Evolutionary conservation across 2,329 filamentous ascomycete genomes (phyloP).

Genomic region (Fusarium piperis): DNA sequence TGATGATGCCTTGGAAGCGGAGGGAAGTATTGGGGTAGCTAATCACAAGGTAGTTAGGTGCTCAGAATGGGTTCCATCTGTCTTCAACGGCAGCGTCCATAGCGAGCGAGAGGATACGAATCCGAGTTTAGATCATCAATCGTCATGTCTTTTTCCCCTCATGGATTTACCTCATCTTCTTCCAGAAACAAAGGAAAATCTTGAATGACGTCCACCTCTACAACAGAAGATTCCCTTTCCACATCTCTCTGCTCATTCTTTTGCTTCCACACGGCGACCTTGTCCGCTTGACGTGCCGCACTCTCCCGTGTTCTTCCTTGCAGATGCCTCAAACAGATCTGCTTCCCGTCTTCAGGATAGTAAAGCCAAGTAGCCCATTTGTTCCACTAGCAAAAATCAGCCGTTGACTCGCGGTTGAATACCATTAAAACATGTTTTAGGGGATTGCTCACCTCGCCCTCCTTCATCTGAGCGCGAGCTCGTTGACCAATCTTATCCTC

Average conservation of each 20-base stretch:
- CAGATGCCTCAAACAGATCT: conserved; percentile 59
- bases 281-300: conserved; percentile 25
- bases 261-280: conserved; percentile 30
- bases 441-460: conserved; percentile 46
- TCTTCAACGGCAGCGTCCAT: neutral
- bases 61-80: neutral
- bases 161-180: neutral
- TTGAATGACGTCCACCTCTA: neutral
- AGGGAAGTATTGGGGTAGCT: no score
- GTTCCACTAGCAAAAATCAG: conserved; percentile 47
- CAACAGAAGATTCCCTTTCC: neutral
- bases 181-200: neutral
- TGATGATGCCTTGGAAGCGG: no score
- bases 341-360: conserved; percentile 58
- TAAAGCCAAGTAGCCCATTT: conserved; percentile 67
- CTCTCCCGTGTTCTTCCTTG: conserved; percentile 63
- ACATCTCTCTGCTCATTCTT: conserved; percentile 1
- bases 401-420: fast-evolving
- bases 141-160: neutral
- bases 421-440: fast-evolving
- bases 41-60: neutral
- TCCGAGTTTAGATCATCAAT: neutral
- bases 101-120: neutral
- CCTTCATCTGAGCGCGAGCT: conserved; percentile 66
- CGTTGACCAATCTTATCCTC: conserved; percentile 66